These are phyloP conservation scores for Themeda triandra DNA, from an alignment of 176 grass and related monocot species.

Conservation along the genomic window DNA sequence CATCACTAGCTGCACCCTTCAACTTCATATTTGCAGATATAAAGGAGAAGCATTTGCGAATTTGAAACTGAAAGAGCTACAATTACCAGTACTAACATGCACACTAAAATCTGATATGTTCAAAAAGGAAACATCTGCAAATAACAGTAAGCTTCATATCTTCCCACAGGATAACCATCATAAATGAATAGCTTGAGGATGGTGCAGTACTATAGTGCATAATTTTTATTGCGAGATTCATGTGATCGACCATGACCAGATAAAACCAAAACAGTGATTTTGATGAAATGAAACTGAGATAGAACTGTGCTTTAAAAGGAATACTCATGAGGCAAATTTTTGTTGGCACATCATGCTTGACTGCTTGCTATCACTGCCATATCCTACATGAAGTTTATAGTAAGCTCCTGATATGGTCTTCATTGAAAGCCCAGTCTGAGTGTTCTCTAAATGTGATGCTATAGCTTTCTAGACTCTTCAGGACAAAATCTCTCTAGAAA, in stretches of 20 bases:
- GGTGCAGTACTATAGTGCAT: neutral
- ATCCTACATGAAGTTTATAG: neutral
- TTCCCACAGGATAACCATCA: neutral
- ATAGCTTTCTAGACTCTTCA: neutral
- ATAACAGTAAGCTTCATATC: neutral
- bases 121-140: neutral
- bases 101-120: neutral
- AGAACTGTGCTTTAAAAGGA: neutral
- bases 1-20: too few relatives aligned
- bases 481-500: neutral
- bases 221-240: neutral
- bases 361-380: neutral
- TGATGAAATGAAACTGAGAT: neutral
- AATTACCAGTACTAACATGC: neutral
- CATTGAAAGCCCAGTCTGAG: neutral
- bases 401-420: neutral
- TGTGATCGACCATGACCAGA: neutral
- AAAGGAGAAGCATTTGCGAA: neutral
- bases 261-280: neutral
- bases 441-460: neutral
- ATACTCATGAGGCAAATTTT: neutral
- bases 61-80: neutral
- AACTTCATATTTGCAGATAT: too few relatives aligned
- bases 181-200: neutral
- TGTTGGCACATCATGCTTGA: neutral